Base-by-base conservation (phyloP, 208 protist species). In the Blastocrithidia nonstop region DNA sequence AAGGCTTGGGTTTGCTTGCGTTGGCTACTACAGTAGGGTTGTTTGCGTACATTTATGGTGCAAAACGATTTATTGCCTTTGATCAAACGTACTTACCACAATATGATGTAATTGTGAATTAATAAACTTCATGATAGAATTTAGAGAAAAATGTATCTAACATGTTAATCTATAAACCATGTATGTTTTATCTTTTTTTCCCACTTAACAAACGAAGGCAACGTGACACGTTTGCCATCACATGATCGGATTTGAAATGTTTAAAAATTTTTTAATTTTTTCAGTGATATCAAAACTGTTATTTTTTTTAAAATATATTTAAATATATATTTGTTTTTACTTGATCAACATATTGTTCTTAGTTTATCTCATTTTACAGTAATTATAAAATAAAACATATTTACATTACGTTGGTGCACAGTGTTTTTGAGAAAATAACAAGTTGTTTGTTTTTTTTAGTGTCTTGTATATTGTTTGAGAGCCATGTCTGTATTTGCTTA, bases 41-140 rank as follows among this genome's bases (percentile, higher is more conserved):
- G 36, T 45, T 50, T 24, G 59, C 36, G 21, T 67, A 55, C 37
- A 56, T 49, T 1, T 32, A 65, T 0, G 71, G 65, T 1, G 46
- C 61, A 20, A 73, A 74, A 29, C 65, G 65, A n/a, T 79, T 79
- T 37, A 66, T 73, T 51, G 57, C 71, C 3, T 43, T 71, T 13
- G 39, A 19, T 15, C 9, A 71, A 23, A 57, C 53, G 0, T 31
- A 61, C 6, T 21, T 56, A 6, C 61, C 56, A 36, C 56, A 70
- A 29, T 59, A 50, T 8, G 49, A 57, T 6, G 22, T 9, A 22
- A n/a, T n/a, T n/a, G n/a, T n/a, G n/a, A n/a, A n/a, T n/a, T n/a
- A n/a, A n/a, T n/a, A n/a, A n/a, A n/a, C n/a, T n/a, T n/a, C n/a
- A n/a, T n/a, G n/a, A n/a, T n/a, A n/a, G n/a, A n/a, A n/a, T n/a